phyloP scores from a whole-genome alignment of 1,284 basidiomycete genomes.

The Ustilago shanxiensis region DNA sequence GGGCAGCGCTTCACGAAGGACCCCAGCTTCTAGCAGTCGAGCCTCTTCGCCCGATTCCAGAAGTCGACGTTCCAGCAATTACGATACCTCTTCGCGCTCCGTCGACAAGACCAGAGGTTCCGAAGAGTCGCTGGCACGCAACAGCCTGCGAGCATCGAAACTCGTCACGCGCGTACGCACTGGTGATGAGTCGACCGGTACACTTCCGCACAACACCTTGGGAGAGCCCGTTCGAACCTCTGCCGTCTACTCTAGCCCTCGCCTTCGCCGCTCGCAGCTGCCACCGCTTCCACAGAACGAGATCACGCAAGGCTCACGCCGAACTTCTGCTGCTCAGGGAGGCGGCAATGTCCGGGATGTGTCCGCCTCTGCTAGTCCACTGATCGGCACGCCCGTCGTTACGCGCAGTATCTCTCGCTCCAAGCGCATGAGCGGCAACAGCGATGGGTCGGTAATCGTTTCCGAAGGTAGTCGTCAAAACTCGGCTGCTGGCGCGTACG shows the following conservation, averaged over 20 bases:
- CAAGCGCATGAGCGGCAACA: slow-evolving; percentile 49
- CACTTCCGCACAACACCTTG: slow-evolving; percentile 13
- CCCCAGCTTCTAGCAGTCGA: slow-evolving; percentile 48
- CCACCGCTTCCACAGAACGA: slow-evolving; percentile 58
- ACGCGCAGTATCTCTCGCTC: slow-evolving; percentile 29
- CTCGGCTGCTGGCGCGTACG: slow-evolving; percentile 17
- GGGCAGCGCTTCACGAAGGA: slow-evolving; percentile 48
- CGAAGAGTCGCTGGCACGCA: slow-evolving; percentile 29
- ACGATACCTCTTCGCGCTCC: slow-evolving; percentile 42
- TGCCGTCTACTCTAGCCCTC: slow-evolving; percentile 49
- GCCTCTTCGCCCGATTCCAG: slow-evolving; percentile 47
- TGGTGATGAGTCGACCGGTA: slow-evolving; percentile 16
- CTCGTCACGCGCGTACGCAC: slow-evolving; percentile 32
- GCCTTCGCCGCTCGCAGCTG: slow-evolving; percentile 51
- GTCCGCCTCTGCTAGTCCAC: slow-evolving; percentile 24
- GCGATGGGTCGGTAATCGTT: slow-evolving; percentile 33
- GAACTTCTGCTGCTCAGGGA: slow-evolving; percentile 28
- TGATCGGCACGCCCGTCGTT: slow-evolving; percentile 20
- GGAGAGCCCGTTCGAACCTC: slow-evolving; percentile 29
- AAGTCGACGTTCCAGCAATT: slow-evolving; percentile 48
- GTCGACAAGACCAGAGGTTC: slow-evolving; percentile 28
- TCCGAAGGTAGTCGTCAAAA: slow-evolving; percentile 32
- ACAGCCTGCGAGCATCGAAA: slow-evolving; percentile 45
- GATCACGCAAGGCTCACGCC: slow-evolving; percentile 36
- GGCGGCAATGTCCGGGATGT: slow-evolving; percentile 15